phyloP scores from a whole-genome alignment of 2,329 filamentous ascomycete genomes.

The Chaetothyriales sp. region DNA sequence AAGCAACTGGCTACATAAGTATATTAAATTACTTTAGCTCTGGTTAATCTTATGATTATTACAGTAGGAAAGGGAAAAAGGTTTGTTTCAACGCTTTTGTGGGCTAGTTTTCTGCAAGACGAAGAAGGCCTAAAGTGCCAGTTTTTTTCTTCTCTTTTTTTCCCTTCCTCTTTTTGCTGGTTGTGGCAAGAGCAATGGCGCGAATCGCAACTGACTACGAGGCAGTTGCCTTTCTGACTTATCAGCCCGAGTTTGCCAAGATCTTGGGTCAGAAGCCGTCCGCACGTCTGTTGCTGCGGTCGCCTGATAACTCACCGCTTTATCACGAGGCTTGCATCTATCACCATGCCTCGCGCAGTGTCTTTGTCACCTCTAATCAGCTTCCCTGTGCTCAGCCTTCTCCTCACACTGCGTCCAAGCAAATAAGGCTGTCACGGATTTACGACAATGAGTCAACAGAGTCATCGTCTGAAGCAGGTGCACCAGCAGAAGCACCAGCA shows the following conservation, averaged over 20 bases:
- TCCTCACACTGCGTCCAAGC: slow-evolving; percentile 3
- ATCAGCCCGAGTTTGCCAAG: neutral
- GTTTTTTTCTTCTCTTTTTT: too few species aligned
- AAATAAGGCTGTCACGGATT: slow-evolving; percentile 7
- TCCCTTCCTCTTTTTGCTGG: too few species aligned
- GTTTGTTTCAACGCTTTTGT: too few species aligned
- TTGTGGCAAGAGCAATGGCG: neutral
- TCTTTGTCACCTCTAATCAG: slow-evolving; percentile 11
- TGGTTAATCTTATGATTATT: too few species aligned
- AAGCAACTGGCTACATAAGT: too few species aligned
- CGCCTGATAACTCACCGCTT: neutral
- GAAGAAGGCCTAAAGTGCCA: too few species aligned
- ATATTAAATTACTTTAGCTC: too few species aligned
- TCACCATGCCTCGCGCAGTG: slow-evolving; percentile 2
- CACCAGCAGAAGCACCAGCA: too few species aligned
- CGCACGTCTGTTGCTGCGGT: neutral
- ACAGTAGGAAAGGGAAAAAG: too few species aligned
- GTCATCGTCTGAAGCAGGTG: neutral
- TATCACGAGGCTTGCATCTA: slow-evolving; percentile 12
- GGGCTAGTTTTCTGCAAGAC: too few species aligned
- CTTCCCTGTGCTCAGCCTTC: neutral
- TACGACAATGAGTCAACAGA: slow-evolving; percentile 3
- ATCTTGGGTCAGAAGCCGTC: slow-evolving; percentile 1
- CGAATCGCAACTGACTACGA: neutral
- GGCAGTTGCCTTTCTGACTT: neutral